These are phyloP conservation scores for Pisolithus marmoratus DNA, from an alignment of 768 basidiomycete species.

Conservation along the genomic window DNA sequence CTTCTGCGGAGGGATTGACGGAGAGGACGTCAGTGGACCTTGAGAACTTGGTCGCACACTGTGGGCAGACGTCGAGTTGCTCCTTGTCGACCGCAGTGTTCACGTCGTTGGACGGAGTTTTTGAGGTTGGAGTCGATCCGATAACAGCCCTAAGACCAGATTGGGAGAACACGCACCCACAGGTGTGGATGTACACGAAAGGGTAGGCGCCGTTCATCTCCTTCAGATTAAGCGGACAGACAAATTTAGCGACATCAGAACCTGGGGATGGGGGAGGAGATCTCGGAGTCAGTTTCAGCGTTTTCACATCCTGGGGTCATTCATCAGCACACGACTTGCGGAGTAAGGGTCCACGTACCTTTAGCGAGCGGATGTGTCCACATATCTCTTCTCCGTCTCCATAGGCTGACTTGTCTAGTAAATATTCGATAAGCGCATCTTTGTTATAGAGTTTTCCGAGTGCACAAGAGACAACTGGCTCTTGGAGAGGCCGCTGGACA, in stretches of 20 bases:
- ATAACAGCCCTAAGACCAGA: constrained; percentile 65
- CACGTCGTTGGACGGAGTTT: constrained; percentile 18
- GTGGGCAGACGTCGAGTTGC: constrained; percentile 62
- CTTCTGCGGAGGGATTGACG: constrained; percentile 68
- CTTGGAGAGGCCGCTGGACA: constrained; percentile 68
- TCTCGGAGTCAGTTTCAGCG: constrained; percentile 75
- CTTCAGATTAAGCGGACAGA: constrained; percentile 87
- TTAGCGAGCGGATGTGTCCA: constrained; percentile 84
- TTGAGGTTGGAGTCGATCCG: constrained; percentile 23
- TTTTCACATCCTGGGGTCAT: constrained; percentile 69
- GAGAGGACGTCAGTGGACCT: constrained; percentile 46
- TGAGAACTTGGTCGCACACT: constrained; percentile 69
- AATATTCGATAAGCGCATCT: constrained; percentile 86
- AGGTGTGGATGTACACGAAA: constrained; percentile 80
- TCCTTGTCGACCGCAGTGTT: constrained; percentile 22
- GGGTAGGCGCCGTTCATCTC: constrained; percentile 92
- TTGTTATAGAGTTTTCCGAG: constrained; percentile 97
- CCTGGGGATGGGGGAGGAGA: constrained; percentile 38
- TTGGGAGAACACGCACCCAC: constrained; percentile 90
- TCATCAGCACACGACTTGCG: not conserved
- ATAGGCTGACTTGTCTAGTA: constrained; percentile 76
- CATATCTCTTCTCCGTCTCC: constrained; percentile 92
- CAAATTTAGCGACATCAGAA: constrained; percentile 60
- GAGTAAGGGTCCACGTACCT: constrained; percentile 46
- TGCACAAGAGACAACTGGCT: constrained; percentile 87